Base-by-base conservation (phyloP, 2,329 filamentous ascomycete species). In the Daldinia eschscholtzii region DNA sequence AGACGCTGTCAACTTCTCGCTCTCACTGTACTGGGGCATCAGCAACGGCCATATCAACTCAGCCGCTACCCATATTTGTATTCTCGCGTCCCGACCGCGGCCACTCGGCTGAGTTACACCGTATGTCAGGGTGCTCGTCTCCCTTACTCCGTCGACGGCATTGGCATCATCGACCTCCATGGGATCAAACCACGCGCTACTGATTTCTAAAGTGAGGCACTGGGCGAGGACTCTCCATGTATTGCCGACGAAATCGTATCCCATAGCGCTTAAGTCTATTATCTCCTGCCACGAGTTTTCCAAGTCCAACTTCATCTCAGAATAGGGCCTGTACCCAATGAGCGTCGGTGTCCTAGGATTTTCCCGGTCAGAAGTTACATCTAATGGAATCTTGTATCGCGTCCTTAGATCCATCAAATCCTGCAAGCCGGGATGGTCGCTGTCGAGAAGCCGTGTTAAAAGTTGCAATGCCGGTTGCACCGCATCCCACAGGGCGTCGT, bases 1-100 rank as follows among this genome's bases (percentile, higher is more conserved):
- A 1, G 74, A 74, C 30, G 33, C 12, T 1, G 35, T 26, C 67
- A 78, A 44, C 70, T 77, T 79, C 68, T 79, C 77, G 48, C 68
- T 74, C 37, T 52, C 30, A 55, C 70, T 75, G 20, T 70, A 76
- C 12, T 71, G 48, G 1, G 67, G 64, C 13, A 68, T 30, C 12
- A 79, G n/a, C 41, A 79, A 60, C 1, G 77, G 76, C 75, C 76
- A 79, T 1, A 79, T 44, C n/a, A 74, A 1, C 20, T 79, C 76
- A 4, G 67, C 73, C 4, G 60, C 58, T 6, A 77, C 12, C 5
- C 10, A 20, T 0, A 74, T 58, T 1, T 7, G 37, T 39, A 67
- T 66, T 1, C 1, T 4, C 3, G 0, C 18, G n/a, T 41, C 26
- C n/a, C 0, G 2, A 2, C 56, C 65, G 3, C 4, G 13, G 5